Base-by-base conservation (phyloP, 805 yeast species). In the Ogataea ramenticola region DNA sequence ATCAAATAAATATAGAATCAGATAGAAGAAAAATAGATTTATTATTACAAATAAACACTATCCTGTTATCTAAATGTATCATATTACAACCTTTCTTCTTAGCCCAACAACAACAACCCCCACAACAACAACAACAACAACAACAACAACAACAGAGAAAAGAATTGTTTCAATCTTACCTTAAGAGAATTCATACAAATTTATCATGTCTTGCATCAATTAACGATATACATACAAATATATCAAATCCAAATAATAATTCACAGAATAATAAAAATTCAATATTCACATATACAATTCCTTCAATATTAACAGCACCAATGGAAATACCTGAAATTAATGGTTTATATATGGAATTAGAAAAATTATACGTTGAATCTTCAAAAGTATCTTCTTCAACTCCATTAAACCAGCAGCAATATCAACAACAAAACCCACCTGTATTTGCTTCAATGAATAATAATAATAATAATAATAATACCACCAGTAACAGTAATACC, bases 311-410 rank as follows among this genome's bases (percentile, higher is more conserved):
- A 46, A 62, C 74, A 1, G 72, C 83, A 5, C 82, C 82, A 8
- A 69, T 69, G 3, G 80, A 75, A 38, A 65, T 75, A 62, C 79
- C 80, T 0, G 82, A 75, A 49, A 61, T 77, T 36, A 61, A 62
- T 41, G 71, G 67, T 33, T 65, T 71, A 35, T 77, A 77, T 55
- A 63, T 64, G n/a, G 62, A 66, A 40, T 58, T 72, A 24, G 74
- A 71, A 50, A 71, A 70, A 42, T 53, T 77, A 32, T 77, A 76
- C 48, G 80, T 80, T 0, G 81, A 77, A 46, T 78, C 79, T 2
- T 21, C 27, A 8, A 24, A 19, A 26, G 10, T 22, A 15, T n/a
- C 19, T 3, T 20, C 22, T 7, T 5, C 9, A 8, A 61, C 6
- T 20, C 37, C 5, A 16, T 8, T 14, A 4, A 16, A 51, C 47